A percentile compares a stretch with the other conserved stretches of the same genome.
Conservation (phyloP, 257 asterid species). For the Lantana camara region DNA sequence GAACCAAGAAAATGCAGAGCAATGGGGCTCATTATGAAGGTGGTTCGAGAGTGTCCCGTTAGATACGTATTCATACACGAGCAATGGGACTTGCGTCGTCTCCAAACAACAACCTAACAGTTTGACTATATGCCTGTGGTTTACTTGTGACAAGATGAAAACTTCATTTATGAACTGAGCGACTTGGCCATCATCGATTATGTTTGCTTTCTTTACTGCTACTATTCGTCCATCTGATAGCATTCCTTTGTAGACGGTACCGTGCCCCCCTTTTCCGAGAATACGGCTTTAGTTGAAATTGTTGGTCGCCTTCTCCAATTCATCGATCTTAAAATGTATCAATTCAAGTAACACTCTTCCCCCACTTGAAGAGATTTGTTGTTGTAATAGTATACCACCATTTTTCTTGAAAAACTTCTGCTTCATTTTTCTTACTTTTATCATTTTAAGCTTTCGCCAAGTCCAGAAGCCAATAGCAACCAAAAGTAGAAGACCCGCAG, state of each 20-base stretch:
- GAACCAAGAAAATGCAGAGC: constrained; percentile 35
- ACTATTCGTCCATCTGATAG: constrained; percentile 38
- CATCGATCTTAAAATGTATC: constrained; percentile 34
- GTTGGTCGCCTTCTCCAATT: constrained; percentile 42
- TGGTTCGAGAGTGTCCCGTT: constrained; percentile 40
- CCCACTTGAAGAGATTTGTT: constrained; percentile 26
- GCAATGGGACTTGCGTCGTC: constrained; percentile 28
- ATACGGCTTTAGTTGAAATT: constrained; percentile 28
- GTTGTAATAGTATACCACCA: constrained; percentile 43
- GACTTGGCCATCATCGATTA: constrained; percentile 34
- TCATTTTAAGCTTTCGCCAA: constrained; percentile 11
- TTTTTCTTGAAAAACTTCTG: constrained; percentile 37
- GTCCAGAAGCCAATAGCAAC: constrained; percentile 19
- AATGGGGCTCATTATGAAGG: constrained; percentile 19
- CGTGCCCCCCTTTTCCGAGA: constrained; percentile 41
- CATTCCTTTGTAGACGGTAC: constrained; percentile 42
- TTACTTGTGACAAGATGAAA: constrained; percentile 40
- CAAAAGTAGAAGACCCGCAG: constrained; percentile 18
- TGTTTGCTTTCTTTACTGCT: constrained; percentile 46
- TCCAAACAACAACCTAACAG: constrained; percentile 38
- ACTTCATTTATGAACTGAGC: constrained; percentile 47
- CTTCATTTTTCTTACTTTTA: constrained; percentile 24
- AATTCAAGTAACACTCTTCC: constrained; percentile 21
- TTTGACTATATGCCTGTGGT: constrained; percentile 39
- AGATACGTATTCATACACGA: constrained; percentile 31